A percentile compares a stretch with the other conserved stretches of the same genome.
phyloP scores from a whole-genome alignment of 2,329 filamentous ascomycete genomes.

The Fusarium decemcellulare region DNA sequence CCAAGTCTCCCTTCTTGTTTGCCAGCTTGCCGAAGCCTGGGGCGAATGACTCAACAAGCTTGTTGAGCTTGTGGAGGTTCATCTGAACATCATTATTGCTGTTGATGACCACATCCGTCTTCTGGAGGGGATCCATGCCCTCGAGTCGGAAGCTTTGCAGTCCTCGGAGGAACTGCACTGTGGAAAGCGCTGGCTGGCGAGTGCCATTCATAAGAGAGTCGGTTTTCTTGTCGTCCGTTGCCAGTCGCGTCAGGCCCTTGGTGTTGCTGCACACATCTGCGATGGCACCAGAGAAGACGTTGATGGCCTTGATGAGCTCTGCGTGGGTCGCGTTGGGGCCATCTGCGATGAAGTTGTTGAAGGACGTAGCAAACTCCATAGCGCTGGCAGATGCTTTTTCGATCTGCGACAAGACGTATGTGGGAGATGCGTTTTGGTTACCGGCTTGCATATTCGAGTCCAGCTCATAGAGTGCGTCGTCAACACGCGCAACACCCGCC shows the following conservation, averaged over 20 bases:
- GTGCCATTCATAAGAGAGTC: constrained; percentile 88
- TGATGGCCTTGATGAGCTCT: constrained; percentile 94
- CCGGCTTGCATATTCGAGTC: constrained; percentile 99
- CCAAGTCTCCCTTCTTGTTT: constrained; percentile 86
- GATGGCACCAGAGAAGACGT: constrained; percentile 89
- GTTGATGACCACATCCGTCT: constrained; percentile 97
- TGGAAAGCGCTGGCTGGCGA: constrained; percentile 86
- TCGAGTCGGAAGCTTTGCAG: constrained; percentile 95
- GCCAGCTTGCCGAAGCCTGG: constrained; percentile 88
- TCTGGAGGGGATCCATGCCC: constrained; percentile 89
- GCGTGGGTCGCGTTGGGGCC: constrained; percentile 91
- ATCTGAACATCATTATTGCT: constrained; percentile 97
- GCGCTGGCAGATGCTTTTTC: constrained; percentile 96
- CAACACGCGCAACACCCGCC: constrained; percentile 91
- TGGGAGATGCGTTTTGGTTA: constrained; percentile 96
- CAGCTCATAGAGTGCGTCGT: constrained; percentile 96
- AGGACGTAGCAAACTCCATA: constrained; percentile 97
- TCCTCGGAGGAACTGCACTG: constrained; percentile 94
- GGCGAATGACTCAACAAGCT: constrained; percentile 91
- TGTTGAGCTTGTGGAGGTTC: constrained; percentile 93
- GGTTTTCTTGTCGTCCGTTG: constrained; percentile 94
- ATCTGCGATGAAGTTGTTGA: constrained; percentile 99
- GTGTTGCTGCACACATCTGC: constrained; percentile 96
- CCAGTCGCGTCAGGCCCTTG: constrained; percentile 93
- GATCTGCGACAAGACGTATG: constrained; percentile 95